Base-by-base conservation (phyloP, 1,284 basidiomycete genomes). In the Malassezia restricta region DNA sequence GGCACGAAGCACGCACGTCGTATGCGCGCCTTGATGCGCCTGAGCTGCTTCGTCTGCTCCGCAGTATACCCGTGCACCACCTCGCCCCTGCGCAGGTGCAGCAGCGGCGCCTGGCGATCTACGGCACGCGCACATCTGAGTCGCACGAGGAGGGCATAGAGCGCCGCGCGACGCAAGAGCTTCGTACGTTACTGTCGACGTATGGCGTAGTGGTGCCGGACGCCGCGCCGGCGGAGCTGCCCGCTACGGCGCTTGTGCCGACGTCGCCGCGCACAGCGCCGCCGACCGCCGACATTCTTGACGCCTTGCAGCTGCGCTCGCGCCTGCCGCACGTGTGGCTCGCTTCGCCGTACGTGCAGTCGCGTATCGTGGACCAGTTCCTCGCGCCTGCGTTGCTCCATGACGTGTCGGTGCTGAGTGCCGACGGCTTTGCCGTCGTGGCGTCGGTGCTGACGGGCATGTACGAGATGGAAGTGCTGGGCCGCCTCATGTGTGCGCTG, bases 91-190 rank as follows among this genome's bases (percentile, higher is more conserved):
- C 62, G 3, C 55, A 67, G 29, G 55, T 57, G 30, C 54, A 62
- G 47, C 68, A 65, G 45, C 57, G 69, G 20, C 57, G 63, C 29
- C 48, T 61, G 38, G 68, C 68, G 14, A 67, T 70, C 43, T 72
- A 72, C 33, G 69, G 69, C 28, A 54, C 61, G 27, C 59, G 69
- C 8, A 45, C 57, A 12, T 62, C 60, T 29, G 68, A 72, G 53
- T 68, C 69, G 6, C 58, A 64, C 46, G 69, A 72, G 38, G 69
- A 72, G 28, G 65, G 68, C n/a, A 57, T 58, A 12, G 59, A 70
- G 46, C 62, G 68, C 15, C 56, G 69, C 6, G 66, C 66, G 1
- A 29, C 57, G n/a, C 62, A 65, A 1, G 62, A 70, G 46, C 47
- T 72, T 20, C 14, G 15, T 14, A 31, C 27, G 8, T 27, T 48